Conservation (phyloP, 257 asterid species). For the Anisodus acutangulus region DNA sequence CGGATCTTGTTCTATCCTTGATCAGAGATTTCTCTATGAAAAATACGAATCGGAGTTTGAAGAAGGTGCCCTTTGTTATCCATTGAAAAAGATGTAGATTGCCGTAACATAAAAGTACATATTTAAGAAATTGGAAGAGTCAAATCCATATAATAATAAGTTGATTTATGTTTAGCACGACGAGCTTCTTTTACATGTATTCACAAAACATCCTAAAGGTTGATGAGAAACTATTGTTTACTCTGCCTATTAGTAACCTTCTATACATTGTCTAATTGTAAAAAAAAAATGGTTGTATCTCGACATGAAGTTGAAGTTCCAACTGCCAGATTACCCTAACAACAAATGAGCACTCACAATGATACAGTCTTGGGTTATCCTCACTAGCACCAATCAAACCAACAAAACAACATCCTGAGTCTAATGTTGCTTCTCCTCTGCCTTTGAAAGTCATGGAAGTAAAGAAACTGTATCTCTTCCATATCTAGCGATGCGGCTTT, state of each 20-base stretch:
- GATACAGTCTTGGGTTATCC: not conserved
- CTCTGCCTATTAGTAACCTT: not conserved
- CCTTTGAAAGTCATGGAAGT: not conserved
- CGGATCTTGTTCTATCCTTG: too few relatives aligned
- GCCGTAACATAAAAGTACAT: too few relatives aligned
- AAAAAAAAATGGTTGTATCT: not conserved
- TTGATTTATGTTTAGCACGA: not conserved
- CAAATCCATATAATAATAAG: not conserved
- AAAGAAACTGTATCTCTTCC: not conserved
- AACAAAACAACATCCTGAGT: not conserved
- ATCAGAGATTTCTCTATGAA: too few relatives aligned
- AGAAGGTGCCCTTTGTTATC: too few relatives aligned
- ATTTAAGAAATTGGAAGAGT: not conserved
- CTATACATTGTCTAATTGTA: not conserved
- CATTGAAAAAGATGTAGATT: too few relatives aligned
- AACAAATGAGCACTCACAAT: not conserved
- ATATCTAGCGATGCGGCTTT: not conserved
- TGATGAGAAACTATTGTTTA: not conserved
- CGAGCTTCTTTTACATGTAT: not conserved
- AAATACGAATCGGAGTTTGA: too few relatives aligned
- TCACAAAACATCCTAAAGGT: not conserved
- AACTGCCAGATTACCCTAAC: not conserved
- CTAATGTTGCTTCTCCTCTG: not conserved
- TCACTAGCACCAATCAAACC: not conserved
- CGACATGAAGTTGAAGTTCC: not conserved